Conservation (phyloP, 805 yeast genomes). For the Candida vaughaniae region DNA sequence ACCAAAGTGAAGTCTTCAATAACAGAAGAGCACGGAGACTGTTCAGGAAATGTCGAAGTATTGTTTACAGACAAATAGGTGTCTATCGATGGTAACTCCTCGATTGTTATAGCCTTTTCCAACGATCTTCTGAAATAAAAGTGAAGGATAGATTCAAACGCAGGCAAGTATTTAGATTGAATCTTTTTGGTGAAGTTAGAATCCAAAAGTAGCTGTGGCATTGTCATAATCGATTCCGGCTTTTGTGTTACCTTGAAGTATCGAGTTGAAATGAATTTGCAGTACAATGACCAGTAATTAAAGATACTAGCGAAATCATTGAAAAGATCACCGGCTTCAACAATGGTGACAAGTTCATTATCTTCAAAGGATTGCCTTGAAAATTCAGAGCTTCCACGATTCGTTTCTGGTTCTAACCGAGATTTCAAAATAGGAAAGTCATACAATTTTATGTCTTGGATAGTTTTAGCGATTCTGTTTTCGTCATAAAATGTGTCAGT, state of each 20-base stretch:
- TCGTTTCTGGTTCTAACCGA: constrained; percentile 12
- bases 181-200: constrained; percentile 60
- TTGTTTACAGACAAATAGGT: constrained; percentile 21
- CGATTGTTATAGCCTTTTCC: constrained; percentile 77
- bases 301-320: constrained; percentile 74
- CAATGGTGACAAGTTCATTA: constrained; percentile 48
- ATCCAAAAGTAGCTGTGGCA: constrained; percentile 53
- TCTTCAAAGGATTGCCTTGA: constrained; percentile 20
- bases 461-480: constrained; percentile 53
- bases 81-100: constrained; percentile 63
- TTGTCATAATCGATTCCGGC: constrained; percentile 31
- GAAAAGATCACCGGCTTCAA: constrained; percentile 63
- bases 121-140: constrained; percentile 76
- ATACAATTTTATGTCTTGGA: constrained; percentile 58
- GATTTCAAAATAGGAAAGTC: constrained; percentile 26
- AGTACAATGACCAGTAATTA: constrained; percentile 82
- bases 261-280: constrained; percentile 66
- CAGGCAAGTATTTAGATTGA: constrained; percentile 50
- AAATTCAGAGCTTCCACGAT: constrained; percentile 3
- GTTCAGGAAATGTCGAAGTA: constrained; percentile 42
- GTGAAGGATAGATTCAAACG: constrained; percentile 61
- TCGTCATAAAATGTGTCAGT: constrained; percentile 83
- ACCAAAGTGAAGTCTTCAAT: constrained; percentile 83
- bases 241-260: constrained; percentile 39
- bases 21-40: constrained; percentile 73